Evolutionary conservation across 2,329 filamentous ascomycete species (phyloP).

Genomic region (Chrysoporthe puriensis): DNA sequence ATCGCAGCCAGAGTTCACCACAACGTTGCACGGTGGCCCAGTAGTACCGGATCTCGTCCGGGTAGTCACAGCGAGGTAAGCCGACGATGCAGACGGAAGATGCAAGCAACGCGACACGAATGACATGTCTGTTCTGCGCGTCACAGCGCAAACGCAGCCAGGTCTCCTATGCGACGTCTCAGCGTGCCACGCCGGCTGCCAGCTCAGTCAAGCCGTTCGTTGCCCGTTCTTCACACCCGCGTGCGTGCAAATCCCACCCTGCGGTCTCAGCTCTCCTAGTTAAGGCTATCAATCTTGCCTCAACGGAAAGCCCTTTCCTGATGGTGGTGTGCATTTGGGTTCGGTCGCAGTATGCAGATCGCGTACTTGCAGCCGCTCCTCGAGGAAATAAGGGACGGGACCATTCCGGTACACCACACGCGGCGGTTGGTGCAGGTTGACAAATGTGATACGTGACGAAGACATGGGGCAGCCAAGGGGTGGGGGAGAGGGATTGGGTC

Average conservation of each 20-base stretch:
- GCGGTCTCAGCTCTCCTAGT: neutral
- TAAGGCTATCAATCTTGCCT: neutral
- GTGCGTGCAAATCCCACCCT: slow-evolving; percentile 4
- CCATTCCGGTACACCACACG: slow-evolving; percentile 7
- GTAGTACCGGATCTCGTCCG: slow-evolving; percentile 21
- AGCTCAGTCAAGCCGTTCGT: slow-evolving; percentile 17
- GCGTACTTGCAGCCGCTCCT: slow-evolving; percentile 1
- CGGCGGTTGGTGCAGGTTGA: slow-evolving; percentile 5
- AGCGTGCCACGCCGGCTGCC: slow-evolving; percentile 14
- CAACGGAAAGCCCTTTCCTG: neutral
- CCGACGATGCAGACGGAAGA: slow-evolving; percentile 25
- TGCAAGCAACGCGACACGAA: slow-evolving; percentile 19
- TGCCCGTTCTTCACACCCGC: slow-evolving; percentile 25
- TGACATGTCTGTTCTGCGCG: slow-evolving; percentile 20
- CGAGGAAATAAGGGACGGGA: slow-evolving; percentile 1
- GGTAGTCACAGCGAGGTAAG: slow-evolving; percentile 2
- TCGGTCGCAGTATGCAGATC: slow-evolving; percentile 3
- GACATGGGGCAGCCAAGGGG: slow-evolving; percentile 10
- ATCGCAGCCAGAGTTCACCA: slow-evolving; percentile 23
- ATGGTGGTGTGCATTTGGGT: slow-evolving; percentile 3
- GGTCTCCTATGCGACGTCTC: slow-evolving; percentile 11
- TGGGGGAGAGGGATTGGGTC: slow-evolving; percentile 3
- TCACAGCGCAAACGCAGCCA: slow-evolving; percentile 14
- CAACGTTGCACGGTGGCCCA: slow-evolving; percentile 14
- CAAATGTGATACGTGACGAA: slow-evolving; percentile 15